Evolutionary conservation across 148 eudicot species (phyloP).

Genomic region (Tetragonia tetragonoides): DNA sequence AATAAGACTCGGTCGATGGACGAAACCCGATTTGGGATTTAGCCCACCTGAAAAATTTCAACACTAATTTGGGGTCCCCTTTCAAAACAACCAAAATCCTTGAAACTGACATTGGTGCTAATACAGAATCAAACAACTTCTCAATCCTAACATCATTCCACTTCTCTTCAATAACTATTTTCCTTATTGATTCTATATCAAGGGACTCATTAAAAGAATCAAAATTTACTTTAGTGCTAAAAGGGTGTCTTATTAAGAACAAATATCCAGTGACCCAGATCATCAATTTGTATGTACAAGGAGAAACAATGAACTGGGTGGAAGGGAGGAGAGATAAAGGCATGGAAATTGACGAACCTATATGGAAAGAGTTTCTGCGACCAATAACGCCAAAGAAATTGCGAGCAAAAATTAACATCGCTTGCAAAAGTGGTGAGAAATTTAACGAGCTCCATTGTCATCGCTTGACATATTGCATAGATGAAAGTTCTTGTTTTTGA

Average conservation of each 20-base stretch:
- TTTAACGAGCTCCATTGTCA: constrained; percentile 32
- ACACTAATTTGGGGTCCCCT: constrained; percentile 56
- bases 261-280: constrained; percentile 45
- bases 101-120: constrained; percentile 62
- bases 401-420: constrained; percentile 56
- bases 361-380: constrained; percentile 37
- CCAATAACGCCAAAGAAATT: constrained; percentile 38
- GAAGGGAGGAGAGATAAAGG: constrained; percentile 20
- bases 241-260: constrained; percentile 38
- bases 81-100: constrained; percentile 55
- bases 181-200: constrained; percentile 38
- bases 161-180: constrained; percentile 45
- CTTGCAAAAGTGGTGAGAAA: constrained; percentile 10
- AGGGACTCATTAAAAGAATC: constrained; percentile 32
- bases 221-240: constrained; percentile 27
- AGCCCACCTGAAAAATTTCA: constrained; percentile 73
- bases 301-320: constrained; percentile 32
- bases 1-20: constrained; percentile 63
- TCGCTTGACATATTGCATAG: constrained; percentile 3
- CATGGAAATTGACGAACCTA: constrained; percentile 35
- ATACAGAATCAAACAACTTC: constrained; percentile 46
- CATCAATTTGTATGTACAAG: constrained; percentile 39
- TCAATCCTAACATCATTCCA: constrained; percentile 67
- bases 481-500: background rate
- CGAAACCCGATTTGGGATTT: constrained; percentile 49